phyloP scores from a whole-genome alignment of 2,329 filamentous ascomycete species.

The Endocalyx cinctus region DNA sequence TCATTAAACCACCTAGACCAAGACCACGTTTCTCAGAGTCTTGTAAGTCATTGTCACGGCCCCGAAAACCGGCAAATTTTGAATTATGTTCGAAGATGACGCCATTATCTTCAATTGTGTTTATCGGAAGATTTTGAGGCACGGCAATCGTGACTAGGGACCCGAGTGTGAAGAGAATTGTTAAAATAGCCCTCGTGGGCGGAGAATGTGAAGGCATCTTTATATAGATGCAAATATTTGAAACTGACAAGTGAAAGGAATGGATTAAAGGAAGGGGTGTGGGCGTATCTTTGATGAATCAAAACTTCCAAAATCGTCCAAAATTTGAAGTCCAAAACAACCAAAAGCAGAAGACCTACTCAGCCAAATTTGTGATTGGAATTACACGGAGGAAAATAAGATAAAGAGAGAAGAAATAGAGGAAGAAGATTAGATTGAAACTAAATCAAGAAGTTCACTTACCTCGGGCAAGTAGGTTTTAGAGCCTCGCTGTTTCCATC shows the following conservation, averaged over 20 bases:
- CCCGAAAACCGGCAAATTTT: too few species aligned
- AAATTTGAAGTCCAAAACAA: conserved; percentile 27
- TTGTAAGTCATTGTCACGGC: too few species aligned
- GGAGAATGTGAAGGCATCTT: conserved; percentile 14
- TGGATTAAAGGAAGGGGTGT: conserved; percentile 9
- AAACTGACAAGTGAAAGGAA: conserved; percentile 3
- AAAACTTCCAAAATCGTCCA: conserved; percentile 20
- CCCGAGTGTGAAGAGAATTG: conserved; percentile 11
- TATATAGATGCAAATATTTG: conserved; percentile 3
- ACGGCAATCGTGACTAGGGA: conserved; percentile 11
- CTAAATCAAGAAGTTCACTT: too few species aligned
- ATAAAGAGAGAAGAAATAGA: conserved; percentile 1
- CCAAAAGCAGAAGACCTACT: conserved; percentile 17
- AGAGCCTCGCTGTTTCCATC: too few species aligned
- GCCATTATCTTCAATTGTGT: too few species aligned
- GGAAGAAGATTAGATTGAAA: too few species aligned
- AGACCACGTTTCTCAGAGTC: conserved; percentile 11
- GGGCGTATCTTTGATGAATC: conserved; percentile 5
- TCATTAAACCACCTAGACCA: conserved; percentile 9
- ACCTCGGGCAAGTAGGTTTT: too few species aligned
- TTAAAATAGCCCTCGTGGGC: conserved; percentile 9
- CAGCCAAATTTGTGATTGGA: conserved; percentile 15
- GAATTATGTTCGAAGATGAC: too few species aligned
- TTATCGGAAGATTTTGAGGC: too few species aligned
- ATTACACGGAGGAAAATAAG: conserved; percentile 5